A percentile compares a stretch with the other conserved stretches of the same genome.
Evolutionary conservation across 2,329 filamentous ascomycete genomes (phyloP).

Genomic region (Apiospora kogelbergensis): DNA sequence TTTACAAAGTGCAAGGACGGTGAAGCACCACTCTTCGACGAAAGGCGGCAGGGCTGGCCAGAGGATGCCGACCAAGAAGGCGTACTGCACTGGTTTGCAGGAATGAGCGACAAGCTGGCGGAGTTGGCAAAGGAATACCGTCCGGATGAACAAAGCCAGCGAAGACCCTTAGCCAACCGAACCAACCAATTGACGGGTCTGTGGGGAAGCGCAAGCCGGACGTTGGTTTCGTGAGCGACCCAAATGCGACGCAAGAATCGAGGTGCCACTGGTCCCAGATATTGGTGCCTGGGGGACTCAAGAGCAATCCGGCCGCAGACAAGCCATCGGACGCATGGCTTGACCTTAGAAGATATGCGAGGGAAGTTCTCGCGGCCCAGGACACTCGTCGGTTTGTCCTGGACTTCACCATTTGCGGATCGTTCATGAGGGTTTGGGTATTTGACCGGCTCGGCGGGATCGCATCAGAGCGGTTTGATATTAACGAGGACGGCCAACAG

Average conservation of each 20-base stretch:
- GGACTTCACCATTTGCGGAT: too few species aligned
- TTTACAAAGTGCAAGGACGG: conserved; percentile 33
- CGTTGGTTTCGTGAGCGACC: conserved; percentile 29
- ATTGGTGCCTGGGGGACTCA: conserved; percentile 41
- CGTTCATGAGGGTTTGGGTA: too few species aligned
- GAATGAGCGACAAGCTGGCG: conserved; percentile 28
- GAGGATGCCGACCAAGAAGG: conserved; percentile 32
- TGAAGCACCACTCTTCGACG: conserved; percentile 9
- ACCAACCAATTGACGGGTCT: conserved; percentile 29
- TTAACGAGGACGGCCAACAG: too few species aligned
- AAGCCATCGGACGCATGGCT: conserved; percentile 35
- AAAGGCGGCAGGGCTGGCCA: conserved; percentile 19
- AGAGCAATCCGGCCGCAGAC: conserved; percentile 38
- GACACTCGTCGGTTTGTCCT: conserved; percentile 44
- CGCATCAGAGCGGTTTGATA: too few species aligned
- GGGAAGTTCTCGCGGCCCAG: conserved; percentile 43
- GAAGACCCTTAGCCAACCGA: conserved; percentile 20
- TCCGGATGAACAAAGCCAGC: conserved; percentile 17
- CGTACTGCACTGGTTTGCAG: conserved; percentile 36
- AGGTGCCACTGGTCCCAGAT: conserved; percentile 36
- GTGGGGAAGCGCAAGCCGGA: conserved; percentile 33
- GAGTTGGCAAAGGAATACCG: conserved; percentile 24
- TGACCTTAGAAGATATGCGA: conserved; percentile 43
- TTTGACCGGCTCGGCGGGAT: too few species aligned
- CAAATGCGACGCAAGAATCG: conserved; percentile 19